These are phyloP conservation scores for Acer campestre DNA, from an alignment of 345 rosid genomes.

Conservation along the genomic window DNA sequence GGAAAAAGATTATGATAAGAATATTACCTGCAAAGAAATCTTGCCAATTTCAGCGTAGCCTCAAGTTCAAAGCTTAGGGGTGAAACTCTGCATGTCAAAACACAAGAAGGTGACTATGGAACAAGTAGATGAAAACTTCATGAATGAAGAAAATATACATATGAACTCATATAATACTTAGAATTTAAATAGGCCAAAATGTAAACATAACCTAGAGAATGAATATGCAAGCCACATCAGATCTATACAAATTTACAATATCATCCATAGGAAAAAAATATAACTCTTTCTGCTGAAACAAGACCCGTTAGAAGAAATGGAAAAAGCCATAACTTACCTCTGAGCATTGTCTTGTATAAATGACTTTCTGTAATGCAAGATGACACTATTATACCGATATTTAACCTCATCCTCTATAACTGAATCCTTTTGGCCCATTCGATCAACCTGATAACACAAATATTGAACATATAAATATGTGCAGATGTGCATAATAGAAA, in stretches of 20 bases:
- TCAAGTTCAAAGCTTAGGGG: constrained; percentile 98
- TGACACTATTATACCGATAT: constrained; percentile 75
- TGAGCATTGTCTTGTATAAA: constrained; percentile 91
- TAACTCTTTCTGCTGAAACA: not conserved
- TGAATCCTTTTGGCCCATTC: constrained; percentile 71
- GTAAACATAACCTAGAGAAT: constrained; percentile 6
- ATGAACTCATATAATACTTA: not conserved
- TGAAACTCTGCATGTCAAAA: constrained; percentile 72
- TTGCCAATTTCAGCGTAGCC: constrained; percentile 89
- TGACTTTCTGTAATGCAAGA: constrained; percentile 88
- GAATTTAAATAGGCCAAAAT: not conserved
- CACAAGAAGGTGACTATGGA: not conserved
- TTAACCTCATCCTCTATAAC: constrained; percentile 84
- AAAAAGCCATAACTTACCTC: constrained; percentile 47
- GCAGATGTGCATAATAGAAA: not conserved
- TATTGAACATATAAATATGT: constrained; percentile 24
- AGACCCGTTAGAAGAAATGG: not conserved
- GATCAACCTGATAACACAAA: constrained; percentile 64
- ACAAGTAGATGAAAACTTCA: constrained; percentile 4
- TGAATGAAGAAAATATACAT: not conserved
- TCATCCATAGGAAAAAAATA: not conserved
- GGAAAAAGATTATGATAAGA: not conserved
- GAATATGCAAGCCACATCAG: not conserved
- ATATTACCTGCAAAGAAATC: constrained; percentile 91
- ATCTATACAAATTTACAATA: not conserved